Conservation (phyloP, 2,329 filamentous ascomycete genomes). For the Knufia fluminis region DNA sequence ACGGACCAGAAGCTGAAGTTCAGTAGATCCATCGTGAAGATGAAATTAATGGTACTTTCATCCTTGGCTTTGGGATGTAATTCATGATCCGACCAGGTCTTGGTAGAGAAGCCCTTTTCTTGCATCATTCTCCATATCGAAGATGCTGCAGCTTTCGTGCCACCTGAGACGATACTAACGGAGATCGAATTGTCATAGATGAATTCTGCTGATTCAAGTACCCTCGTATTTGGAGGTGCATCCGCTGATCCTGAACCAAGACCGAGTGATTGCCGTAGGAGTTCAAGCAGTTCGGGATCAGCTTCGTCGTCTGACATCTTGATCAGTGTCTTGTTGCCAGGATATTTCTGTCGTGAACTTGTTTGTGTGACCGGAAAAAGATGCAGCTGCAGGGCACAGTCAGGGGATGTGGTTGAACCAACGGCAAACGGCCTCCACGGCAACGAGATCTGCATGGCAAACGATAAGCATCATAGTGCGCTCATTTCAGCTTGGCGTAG, state of each 20-base stretch:
- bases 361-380: too few species aligned
- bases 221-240: constrained; percentile 63
- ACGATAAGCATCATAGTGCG: background rate
- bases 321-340: background rate
- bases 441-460: too few species aligned
- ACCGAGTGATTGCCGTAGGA: constrained; percentile 71
- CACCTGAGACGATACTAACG: constrained; percentile 74
- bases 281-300: constrained; percentile 75
- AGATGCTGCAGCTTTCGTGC: constrained; percentile 72
- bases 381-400: too few species aligned
- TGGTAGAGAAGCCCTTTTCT: constrained; percentile 69
- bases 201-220: constrained; percentile 72
- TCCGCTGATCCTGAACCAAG: constrained; percentile 48
- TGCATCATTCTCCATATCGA: constrained; percentile 76
- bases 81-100: constrained; percentile 79
- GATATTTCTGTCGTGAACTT: too few species aligned
- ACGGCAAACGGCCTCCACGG: background rate
- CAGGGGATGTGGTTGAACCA: too few species aligned
- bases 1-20: constrained; percentile 98
- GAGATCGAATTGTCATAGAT: constrained; percentile 91
- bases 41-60: constrained; percentile 73
- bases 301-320: constrained; percentile 85
- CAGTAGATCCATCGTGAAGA: constrained; percentile 93
- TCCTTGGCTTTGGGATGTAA: constrained; percentile 79
- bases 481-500: background rate